phyloP scores from a whole-genome alignment of 2,329 filamentous ascomycete species.

The Monilinia fructicola region DNA sequence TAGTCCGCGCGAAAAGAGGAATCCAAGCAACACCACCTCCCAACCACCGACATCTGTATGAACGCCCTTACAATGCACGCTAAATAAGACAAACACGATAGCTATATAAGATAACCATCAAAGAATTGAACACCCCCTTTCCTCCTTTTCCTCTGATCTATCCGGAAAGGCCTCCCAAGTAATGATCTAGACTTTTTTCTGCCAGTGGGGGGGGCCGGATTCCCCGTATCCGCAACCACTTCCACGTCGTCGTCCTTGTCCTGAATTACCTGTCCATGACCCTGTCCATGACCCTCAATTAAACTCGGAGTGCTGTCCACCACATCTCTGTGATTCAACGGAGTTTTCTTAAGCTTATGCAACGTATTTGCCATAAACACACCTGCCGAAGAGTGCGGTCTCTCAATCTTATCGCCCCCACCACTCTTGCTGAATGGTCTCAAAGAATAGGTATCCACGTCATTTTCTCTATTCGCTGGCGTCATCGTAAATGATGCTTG shows the following conservation, averaged over 20 bases:
- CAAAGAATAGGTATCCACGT: constrained; percentile 19
- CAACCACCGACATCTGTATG: constrained; percentile 1
- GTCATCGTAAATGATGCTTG: constrained; percentile 37
- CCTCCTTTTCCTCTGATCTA: not conserved
- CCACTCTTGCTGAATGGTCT: constrained; percentile 24
- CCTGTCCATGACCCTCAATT: not conserved
- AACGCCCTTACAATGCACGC: constrained; percentile 12
- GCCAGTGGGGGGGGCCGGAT: not conserved
- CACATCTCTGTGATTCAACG: not conserved
- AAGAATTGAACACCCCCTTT: not conserved
- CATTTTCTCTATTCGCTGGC: constrained; percentile 28
- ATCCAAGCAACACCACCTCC: not conserved
- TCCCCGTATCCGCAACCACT: not conserved
- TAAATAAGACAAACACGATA: constrained; percentile 6
- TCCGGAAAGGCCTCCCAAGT: constrained; percentile 1
- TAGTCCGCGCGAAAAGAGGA: not conserved
- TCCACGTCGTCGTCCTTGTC: not conserved
- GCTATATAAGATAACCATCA: not conserved
- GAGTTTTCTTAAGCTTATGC: constrained; percentile 3
- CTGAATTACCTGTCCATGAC: not conserved
- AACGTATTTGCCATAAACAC: constrained; percentile 2
- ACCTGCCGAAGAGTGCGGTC: constrained; percentile 6
- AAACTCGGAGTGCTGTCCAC: not conserved
- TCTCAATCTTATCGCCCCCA: constrained; percentile 12
- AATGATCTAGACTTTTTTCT: constrained; percentile 6